Percentiles rank a stretch among this genome's conserved stretches.
phyloP scores from a whole-genome alignment of 2,329 filamentous ascomycete species.

The Aureobasidium sp. region DNA sequence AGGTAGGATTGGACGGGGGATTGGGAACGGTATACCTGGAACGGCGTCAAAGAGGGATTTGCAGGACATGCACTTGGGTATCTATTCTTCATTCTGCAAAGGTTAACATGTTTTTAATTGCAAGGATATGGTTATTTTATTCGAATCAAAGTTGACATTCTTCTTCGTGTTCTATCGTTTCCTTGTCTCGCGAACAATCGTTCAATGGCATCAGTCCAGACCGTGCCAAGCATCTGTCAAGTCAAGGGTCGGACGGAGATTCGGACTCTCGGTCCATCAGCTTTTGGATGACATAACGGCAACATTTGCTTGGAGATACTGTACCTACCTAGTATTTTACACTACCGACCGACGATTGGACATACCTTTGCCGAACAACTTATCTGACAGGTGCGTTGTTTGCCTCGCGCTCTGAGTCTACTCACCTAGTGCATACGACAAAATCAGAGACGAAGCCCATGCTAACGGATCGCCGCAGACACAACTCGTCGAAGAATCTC shows the following conservation, averaged over 20 bases:
- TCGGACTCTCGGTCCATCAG: neutral
- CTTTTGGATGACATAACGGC: constrained; percentile 1
- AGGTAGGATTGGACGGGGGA: neutral
- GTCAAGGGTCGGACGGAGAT: neutral
- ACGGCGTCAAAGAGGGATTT: neutral
- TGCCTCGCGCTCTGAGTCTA: neutral
- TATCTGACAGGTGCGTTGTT: neutral
- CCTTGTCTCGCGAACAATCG: neutral
- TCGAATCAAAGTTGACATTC: neutral
- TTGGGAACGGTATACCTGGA: constrained; percentile 1
- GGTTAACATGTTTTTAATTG: constrained; percentile 3
- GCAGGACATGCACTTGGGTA: constrained; percentile 1
- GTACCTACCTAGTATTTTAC: neutral
- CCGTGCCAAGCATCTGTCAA: constrained; percentile 1
- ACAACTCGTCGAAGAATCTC: neutral
- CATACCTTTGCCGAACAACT: neutral
- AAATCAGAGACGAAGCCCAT: neutral
- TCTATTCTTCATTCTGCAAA: neutral
- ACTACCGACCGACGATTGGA: neutral
- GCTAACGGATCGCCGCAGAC: neutral
- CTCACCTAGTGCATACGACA: neutral
- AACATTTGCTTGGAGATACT: constrained; percentile 5
- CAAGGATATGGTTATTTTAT: neutral
- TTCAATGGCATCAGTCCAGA: neutral
- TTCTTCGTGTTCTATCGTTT: neutral